A percentile compares a stretch with the other conserved stretches of the same genome.
Evolutionary conservation across 495 filamentous ascomycete species (phyloP).

Genomic region (Talaromyces liani): DNA sequence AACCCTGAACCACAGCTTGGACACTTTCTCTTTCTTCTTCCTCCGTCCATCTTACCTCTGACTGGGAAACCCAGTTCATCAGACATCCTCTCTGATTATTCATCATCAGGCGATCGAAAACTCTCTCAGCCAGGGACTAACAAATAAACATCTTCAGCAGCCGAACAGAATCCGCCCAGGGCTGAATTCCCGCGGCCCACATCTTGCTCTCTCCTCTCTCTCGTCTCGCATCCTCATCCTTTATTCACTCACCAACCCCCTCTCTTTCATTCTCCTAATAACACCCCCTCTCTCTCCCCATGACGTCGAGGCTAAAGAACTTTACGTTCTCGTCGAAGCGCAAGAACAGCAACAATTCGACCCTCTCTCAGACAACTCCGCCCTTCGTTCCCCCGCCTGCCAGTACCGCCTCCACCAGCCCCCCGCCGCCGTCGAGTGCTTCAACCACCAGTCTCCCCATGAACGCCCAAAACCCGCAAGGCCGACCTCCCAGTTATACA

Average conservation of each 20-base stretch:
- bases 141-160: background rate
- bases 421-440: slow-evolving; percentile 33
- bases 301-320: slow-evolving; percentile 45
- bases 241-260: slow-evolving; percentile 7
- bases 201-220: slow-evolving; percentile 14
- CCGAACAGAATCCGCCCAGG: background rate
- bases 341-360: slow-evolving; percentile 23
- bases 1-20: background rate
- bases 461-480: slow-evolving; percentile 36
- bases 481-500: slow-evolving; percentile 66
- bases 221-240: slow-evolving; percentile 8
- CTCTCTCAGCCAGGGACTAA: background rate
- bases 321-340: slow-evolving; percentile 40
- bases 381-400: slow-evolving; percentile 23
- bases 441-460: slow-evolving; percentile 48
- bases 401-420: slow-evolving; percentile 20
- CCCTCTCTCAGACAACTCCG: slow-evolving; percentile 11
- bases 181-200: background rate
- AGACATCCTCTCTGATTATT: background rate
- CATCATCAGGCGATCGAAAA: background rate
- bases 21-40: background rate
- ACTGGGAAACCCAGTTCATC: background rate
- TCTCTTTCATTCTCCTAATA: slow-evolving; percentile 11
- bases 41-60: background rate
- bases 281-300: slow-evolving; percentile 15